Evolutionary conservation across 78 protist species (phyloP).

Genomic region (Planoprotostelium fungivorum): DNA sequence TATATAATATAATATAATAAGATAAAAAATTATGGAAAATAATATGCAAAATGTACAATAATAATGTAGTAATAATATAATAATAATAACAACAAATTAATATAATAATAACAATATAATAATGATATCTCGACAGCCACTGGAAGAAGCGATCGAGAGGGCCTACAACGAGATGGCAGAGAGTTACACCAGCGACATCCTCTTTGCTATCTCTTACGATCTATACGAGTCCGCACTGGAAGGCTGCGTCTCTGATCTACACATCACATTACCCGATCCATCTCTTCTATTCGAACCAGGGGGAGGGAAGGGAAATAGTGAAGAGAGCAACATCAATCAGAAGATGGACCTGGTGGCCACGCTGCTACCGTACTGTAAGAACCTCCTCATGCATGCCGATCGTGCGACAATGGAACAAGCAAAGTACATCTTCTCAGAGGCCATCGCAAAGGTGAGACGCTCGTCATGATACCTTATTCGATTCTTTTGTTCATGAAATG

Average conservation of each 20-base stretch:
- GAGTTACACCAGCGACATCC: not conserved
- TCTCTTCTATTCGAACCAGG: too few relatives aligned
- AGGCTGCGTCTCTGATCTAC: not conserved
- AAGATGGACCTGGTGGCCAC: not conserved
- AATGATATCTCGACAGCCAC: too few relatives aligned
- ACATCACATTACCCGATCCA: not conserved
- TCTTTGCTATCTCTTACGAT: not conserved
- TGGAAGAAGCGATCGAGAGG: not conserved
- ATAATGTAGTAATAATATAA: too few relatives aligned
- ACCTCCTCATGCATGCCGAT: not conserved
- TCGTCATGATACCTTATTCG: too few relatives aligned
- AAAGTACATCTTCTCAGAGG: not conserved
- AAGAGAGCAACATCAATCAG: not conserved
- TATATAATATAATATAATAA: too few relatives aligned
- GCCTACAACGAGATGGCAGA: not conserved
- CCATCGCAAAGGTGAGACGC: not conserved
- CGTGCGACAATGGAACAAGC: not conserved
- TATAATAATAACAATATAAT: too few relatives aligned
- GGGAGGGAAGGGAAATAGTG: too few relatives aligned
- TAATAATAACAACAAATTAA: too few relatives aligned
- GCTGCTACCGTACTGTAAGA: not conserved
- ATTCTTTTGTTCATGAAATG: too few relatives aligned
- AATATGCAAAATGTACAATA: too few relatives aligned
- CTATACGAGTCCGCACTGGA: not conserved
- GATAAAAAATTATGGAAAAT: too few relatives aligned